A percentile compares a stretch with the other conserved stretches of the same genome.
phyloP scores from a whole-genome alignment of 352 stramenopile species.

The Phytophthora crassamura region DNA sequence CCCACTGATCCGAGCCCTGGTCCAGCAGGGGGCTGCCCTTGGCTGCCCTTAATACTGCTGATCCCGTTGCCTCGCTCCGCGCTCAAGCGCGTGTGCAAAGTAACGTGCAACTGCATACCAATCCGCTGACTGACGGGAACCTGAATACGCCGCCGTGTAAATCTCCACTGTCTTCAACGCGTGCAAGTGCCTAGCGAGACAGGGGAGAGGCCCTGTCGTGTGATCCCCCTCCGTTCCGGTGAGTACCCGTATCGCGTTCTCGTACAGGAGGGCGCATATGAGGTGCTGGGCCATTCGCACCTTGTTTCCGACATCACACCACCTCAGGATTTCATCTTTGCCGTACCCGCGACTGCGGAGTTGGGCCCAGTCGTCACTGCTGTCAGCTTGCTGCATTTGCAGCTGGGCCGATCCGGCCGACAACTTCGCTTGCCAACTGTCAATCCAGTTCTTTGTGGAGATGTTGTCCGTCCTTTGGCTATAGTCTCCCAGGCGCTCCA shows the following conservation, averaged over 20 bases:
- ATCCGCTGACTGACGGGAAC: background rate
- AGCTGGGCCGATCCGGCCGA: too few species aligned
- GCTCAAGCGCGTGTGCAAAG: background rate
- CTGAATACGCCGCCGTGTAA: background rate
- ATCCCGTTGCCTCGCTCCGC: too few species aligned
- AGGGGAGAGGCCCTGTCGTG: background rate
- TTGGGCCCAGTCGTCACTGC: background rate
- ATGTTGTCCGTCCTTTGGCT: too few species aligned
- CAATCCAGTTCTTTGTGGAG: too few species aligned
- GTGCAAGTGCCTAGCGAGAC: background rate
- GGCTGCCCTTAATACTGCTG: too few species aligned
- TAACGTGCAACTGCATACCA: background rate
- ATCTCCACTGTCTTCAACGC: background rate
- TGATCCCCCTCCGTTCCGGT: background rate
- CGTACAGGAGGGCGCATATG: background rate
- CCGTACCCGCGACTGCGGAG: background rate
- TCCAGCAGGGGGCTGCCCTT: too few species aligned
- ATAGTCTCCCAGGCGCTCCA: too few species aligned
- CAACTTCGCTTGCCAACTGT: too few species aligned
- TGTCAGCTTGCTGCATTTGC: background rate
- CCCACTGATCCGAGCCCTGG: too few species aligned
- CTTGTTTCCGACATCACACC: background rate
- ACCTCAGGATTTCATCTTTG: background rate
- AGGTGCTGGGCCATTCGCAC: background rate
- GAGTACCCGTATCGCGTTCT: background rate